Evolutionary conservation across 1,284 basidiomycete species (phyloP), one percentile per base, ranked within the genome.

Genomic region (Trichosporon sp.): DNA sequence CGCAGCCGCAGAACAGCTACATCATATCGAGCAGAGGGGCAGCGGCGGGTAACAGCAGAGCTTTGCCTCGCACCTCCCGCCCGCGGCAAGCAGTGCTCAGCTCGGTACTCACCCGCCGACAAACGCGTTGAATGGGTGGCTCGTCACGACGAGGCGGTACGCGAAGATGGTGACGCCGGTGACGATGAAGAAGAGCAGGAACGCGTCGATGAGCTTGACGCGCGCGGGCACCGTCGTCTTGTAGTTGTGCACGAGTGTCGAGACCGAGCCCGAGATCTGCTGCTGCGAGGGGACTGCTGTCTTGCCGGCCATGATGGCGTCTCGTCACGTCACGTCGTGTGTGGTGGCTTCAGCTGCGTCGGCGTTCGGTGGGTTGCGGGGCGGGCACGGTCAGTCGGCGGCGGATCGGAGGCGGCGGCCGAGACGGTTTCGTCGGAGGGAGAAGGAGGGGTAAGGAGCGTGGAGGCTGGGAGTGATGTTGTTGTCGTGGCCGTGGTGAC

Each of bases 81-180:
- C n/a, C n/a, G n/a, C n/a, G n/a, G n/a, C n/a, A n/a, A n/a, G n/a
- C n/a, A n/a, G 29, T 18, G 29, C 21, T 44, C 42, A 44, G 18
- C 44, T n/a, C 15, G 13, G 9, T 23, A 29, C 91, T 75, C 84
- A 98, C 95, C 95, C 94, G 75, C 94, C 91, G 70, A 98, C 84
- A 84, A 98, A 99, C 38, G 95, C 93, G 77, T 98, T 98, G 87
- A 97, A 98, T 15, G 96, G 96, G 83, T 91, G 99, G 84, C 91
- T 92, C 68, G 95, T 94, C 73, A 99, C 86, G 73, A 94, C 86
- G 35, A 97, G 83, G 83, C 96, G 94, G 85, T 99, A 98, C 18
- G 88, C 84, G 83, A 99, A 98, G 82, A 98, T 95, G 51, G 90
- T 82, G 72, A 97, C 87, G 75, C 96, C 97, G 1, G 92, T 91